phyloP scores from a whole-genome alignment of 768 basidiomycete genomes.

The Trichaptum fuscoviolaceum region DNA sequence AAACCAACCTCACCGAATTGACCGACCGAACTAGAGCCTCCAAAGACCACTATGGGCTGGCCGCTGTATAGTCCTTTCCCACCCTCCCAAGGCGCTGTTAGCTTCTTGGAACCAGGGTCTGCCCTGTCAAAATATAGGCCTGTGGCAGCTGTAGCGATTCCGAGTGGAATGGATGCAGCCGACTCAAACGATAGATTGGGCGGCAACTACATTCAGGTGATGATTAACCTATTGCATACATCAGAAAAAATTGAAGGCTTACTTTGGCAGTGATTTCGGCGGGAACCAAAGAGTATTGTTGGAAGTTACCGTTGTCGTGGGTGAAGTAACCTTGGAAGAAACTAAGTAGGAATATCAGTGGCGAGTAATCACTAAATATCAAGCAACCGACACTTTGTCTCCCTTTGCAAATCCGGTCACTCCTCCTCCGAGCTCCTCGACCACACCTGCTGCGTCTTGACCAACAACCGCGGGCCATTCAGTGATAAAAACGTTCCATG shows the following conservation, averaged over 20 bases:
- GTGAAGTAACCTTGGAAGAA: conserved; percentile 30
- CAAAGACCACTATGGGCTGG: conserved; percentile 41
- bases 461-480: conserved; percentile 45
- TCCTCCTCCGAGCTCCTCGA: conserved; percentile 46
- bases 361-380: too few relatives aligned
- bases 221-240: background rate
- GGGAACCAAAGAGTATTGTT: conserved; percentile 38
- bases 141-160: conserved; percentile 42
- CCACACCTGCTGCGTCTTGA: conserved; percentile 45
- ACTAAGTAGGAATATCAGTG: too few relatives aligned
- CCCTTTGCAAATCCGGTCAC: conserved; percentile 45
- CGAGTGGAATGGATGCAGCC: conserved; percentile 44
- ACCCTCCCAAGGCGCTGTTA: conserved; percentile 30
- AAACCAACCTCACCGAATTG: conserved; percentile 38
- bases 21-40: conserved; percentile 45
- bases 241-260: too few relatives aligned
- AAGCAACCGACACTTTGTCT: conserved; percentile 43
- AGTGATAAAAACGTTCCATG: conserved; percentile 31
- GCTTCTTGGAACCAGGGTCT: conserved; percentile 36
- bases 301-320: conserved; percentile 35
- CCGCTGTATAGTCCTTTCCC: conserved; percentile 36
- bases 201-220: conserved; percentile 28
- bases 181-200: conserved; percentile 41
- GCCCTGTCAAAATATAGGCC: conserved; percentile 38
- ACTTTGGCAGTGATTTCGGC: conserved; percentile 39